Base-by-base conservation (phyloP, 1,284 basidiomycete species). In the Coniferiporia weirii region DNA sequence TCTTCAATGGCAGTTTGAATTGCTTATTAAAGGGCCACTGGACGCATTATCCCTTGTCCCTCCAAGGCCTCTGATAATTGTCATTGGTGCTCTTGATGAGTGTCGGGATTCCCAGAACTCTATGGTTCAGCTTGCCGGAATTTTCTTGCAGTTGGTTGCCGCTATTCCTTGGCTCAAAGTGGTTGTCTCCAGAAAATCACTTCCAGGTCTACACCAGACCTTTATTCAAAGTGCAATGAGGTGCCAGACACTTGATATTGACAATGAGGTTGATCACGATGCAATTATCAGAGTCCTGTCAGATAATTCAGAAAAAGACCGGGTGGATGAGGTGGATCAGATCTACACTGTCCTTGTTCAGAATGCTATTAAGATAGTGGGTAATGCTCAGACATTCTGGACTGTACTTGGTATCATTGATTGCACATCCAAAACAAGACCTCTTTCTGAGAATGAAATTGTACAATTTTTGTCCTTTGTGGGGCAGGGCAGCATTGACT, bases 51-150 rank as follows among this genome's bases (percentile, higher is more conserved):
- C 27, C 3, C 17, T 46, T 13, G 19, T n/a, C 3, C 44, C 44
- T 2, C 44, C 44, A 46, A 51, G 19, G 20, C 36, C 56, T 3
- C n/a, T 58, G 36, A 34, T 58, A 9, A 17, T 58, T 15, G 56
- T 58, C 6, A 27, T 58, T 12, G 56, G 52, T 46, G 56, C 49
- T 32, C 35, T 58, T 2, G 56, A 58, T n/a, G 38, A 52, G 32
- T 52, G 49, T 13, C 3, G 43, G 13, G 46, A 56, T 15, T 44
- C 46, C 2, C 5, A 8, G 34, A 5, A 27, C 3, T 56, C 46
- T 22, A 34, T 46, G 1, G 27, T 13, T 4, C 8, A 45, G 6
- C 4, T 54, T 9, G 53, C 53, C n/a, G n/a, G n/a, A n/a, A n/a
- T n/a, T n/a, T n/a, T n/a, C n/a, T n/a, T n/a, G n/a, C n/a, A n/a